phyloP scores from a whole-genome alignment of 345 rosid genomes.

The Mercurialis annua region DNA sequence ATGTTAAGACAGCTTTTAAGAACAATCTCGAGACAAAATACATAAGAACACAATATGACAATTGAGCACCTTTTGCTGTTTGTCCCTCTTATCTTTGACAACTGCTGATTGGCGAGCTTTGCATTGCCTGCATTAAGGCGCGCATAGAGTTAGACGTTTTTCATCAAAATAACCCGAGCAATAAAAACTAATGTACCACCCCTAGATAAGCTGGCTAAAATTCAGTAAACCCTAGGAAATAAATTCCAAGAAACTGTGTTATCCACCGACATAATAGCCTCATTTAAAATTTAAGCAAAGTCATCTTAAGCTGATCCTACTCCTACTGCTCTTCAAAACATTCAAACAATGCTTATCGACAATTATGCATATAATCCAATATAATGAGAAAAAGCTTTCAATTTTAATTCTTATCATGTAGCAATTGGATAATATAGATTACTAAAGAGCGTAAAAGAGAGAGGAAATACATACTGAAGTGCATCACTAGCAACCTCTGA shows the following conservation, averaged over 20 bases:
- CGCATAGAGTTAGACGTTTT: neutral
- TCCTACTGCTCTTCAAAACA: neutral
- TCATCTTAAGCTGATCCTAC: neutral
- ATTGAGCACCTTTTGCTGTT: constrained; percentile 76
- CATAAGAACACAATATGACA: neutral
- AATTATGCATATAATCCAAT: no score
- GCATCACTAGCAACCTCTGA: constrained; percentile 91
- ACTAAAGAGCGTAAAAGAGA: neutral
- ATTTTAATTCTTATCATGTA: no score
- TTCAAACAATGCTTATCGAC: no score
- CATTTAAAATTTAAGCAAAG: no score
- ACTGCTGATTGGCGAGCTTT: constrained; percentile 83
- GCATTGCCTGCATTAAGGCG: constrained; percentile 59
- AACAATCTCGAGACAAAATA: neutral
- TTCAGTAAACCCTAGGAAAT: neutral
- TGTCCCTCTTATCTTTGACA: constrained; percentile 86
- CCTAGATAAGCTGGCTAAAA: neutral
- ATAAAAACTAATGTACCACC: neutral
- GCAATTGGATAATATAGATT: neutral
- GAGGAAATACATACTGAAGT: constrained; percentile 53
- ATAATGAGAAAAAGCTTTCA: no score
- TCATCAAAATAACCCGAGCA: neutral
- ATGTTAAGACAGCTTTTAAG: constrained; percentile 13
- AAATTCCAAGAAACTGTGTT: neutral
- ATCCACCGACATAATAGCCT: no score